Conservation (phyloP, 106 monocot genomes). For the Dioscorea alata region DNA sequence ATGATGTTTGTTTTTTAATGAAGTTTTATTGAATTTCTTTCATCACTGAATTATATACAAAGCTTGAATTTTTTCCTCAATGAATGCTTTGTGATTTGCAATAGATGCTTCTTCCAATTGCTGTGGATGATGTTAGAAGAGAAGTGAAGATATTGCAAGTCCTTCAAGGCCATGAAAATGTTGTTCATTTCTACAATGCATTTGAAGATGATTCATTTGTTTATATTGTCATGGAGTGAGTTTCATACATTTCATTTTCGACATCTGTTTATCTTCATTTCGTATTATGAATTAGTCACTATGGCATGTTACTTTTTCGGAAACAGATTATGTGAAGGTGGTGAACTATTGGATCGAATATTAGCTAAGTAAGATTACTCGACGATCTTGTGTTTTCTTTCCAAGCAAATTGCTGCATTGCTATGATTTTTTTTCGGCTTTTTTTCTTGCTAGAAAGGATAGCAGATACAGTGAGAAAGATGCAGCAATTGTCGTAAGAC, state of each 20-base stretch:
- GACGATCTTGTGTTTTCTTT: background rate
- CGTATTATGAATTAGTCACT: too few species aligned
- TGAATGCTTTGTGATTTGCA: background rate
- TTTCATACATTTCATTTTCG: slow-evolving; percentile 1
- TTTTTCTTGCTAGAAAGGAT: slow-evolving; percentile 51
- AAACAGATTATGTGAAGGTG: slow-evolving; percentile 86
- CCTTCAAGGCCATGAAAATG: slow-evolving; percentile 81
- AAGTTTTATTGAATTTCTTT: too few species aligned
- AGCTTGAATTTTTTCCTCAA: too few species aligned
- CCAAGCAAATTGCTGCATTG: too few species aligned
- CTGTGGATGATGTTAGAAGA: slow-evolving; percentile 83
- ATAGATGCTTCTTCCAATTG: slow-evolving; percentile 78
- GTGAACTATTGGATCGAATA: slow-evolving; percentile 88
- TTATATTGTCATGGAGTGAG: slow-evolving; percentile 98
- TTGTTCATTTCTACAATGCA: slow-evolving; percentile 87
- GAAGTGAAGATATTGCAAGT: slow-evolving; percentile 85
- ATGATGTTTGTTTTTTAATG: too few species aligned
- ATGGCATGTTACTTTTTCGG: slow-evolving; percentile 2
- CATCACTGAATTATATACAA: too few species aligned
- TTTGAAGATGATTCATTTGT: slow-evolving; percentile 88
- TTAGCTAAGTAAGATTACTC: slow-evolving; percentile 68
- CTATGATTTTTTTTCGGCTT: background rate
- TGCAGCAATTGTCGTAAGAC: slow-evolving; percentile 80
- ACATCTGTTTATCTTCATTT: too few species aligned
- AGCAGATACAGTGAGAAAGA: slow-evolving; percentile 95